Percentiles rank a stretch among this genome's conserved stretches.
phyloP scores from a whole-genome alignment of 2,329 filamentous ascomycete species.

The Monosporascus cannonballus region DNA sequence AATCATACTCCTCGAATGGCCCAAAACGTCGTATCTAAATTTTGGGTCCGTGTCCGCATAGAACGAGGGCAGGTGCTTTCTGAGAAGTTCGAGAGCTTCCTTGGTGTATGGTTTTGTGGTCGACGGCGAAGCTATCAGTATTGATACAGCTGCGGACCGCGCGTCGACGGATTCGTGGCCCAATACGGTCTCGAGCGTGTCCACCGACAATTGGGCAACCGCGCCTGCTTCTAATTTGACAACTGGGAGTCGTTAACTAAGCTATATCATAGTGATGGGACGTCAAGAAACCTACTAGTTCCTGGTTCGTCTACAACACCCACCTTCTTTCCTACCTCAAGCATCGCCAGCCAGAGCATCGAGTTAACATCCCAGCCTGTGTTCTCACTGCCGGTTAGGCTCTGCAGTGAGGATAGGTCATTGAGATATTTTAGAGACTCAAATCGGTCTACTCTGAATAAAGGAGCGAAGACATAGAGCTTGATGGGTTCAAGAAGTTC shows the following conservation, averaged over 20 bases:
- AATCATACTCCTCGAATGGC: constrained; percentile 68
- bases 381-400: constrained; percentile 38
- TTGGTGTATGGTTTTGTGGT: constrained; percentile 66
- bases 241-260: constrained; percentile 12
- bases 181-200: constrained; percentile 46
- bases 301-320: constrained; percentile 65
- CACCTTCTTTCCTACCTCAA: constrained; percentile 65
- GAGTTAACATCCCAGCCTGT: constrained; percentile 46
- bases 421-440: constrained; percentile 53
- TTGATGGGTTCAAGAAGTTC: constrained; percentile 56
- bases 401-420: constrained; percentile 45
- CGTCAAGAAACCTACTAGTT: constrained; percentile 22
- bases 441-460: constrained; percentile 53
- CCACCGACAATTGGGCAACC: constrained; percentile 30
- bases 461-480: constrained; percentile 56
- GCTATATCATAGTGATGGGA: constrained; percentile 4
- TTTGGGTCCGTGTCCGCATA: constrained; percentile 83
- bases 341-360: constrained; percentile 57
- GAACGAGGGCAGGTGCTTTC: constrained; percentile 60
- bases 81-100: constrained; percentile 56
- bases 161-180: constrained; percentile 56
- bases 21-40: constrained; percentile 74
- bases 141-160: constrained; percentile 72
- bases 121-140: constrained; percentile 70
- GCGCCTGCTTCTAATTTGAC: constrained; percentile 17